Conservation (phyloP, 2,329 filamentous ascomycete species). For the Pseudopithomyces maydicus region DNA sequence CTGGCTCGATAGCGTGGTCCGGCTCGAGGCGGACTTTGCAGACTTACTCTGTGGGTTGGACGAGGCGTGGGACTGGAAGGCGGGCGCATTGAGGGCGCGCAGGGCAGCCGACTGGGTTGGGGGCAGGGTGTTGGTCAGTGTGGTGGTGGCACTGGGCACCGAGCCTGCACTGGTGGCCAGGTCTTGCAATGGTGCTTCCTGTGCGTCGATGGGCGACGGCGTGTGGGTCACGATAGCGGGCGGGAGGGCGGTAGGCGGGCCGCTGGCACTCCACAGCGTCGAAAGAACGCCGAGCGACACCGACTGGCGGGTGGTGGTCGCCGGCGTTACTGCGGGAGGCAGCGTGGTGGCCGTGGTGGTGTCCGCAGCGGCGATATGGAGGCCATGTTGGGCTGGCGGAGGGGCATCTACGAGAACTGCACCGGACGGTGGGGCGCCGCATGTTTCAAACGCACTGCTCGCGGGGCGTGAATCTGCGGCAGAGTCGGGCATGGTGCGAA, state of each 20-base stretch:
- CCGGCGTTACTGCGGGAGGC: slow-evolving; percentile 41
- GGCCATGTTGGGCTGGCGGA: slow-evolving; percentile 20
- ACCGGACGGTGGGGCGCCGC: slow-evolving; percentile 6
- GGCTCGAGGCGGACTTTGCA: slow-evolving; percentile 45
- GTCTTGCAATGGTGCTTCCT: slow-evolving; percentile 33
- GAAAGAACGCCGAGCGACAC: slow-evolving; percentile 39
- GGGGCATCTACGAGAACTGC: background rate
- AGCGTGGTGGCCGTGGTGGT: slow-evolving; percentile 20
- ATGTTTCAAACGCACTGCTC: slow-evolving; percentile 30
- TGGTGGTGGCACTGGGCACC: slow-evolving; percentile 42
- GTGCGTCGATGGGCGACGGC: slow-evolving; percentile 30
- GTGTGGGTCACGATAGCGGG: slow-evolving; percentile 37
- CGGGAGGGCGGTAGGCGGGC: slow-evolving; percentile 13
- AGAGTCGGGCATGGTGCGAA: slow-evolving; percentile 39
- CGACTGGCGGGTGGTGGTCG: slow-evolving; percentile 42
- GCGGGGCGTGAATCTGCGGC: slow-evolving; percentile 29
- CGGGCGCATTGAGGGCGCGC: slow-evolving; percentile 45
- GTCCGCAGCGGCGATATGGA: slow-evolving; percentile 16
- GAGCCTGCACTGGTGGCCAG: slow-evolving; percentile 38
- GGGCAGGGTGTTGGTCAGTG: slow-evolving; percentile 42
- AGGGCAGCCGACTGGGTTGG: slow-evolving; percentile 45
- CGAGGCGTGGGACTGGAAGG: slow-evolving; percentile 37
- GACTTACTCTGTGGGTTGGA: slow-evolving; percentile 37
- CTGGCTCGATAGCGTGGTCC: slow-evolving; percentile 47
- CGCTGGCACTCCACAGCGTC: slow-evolving; percentile 34